Percentiles rank a stretch among this genome's conserved stretches.
Evolutionary conservation across 768 basidiomycete genomes (phyloP).

Genomic region (Kwoniella sp.): DNA sequence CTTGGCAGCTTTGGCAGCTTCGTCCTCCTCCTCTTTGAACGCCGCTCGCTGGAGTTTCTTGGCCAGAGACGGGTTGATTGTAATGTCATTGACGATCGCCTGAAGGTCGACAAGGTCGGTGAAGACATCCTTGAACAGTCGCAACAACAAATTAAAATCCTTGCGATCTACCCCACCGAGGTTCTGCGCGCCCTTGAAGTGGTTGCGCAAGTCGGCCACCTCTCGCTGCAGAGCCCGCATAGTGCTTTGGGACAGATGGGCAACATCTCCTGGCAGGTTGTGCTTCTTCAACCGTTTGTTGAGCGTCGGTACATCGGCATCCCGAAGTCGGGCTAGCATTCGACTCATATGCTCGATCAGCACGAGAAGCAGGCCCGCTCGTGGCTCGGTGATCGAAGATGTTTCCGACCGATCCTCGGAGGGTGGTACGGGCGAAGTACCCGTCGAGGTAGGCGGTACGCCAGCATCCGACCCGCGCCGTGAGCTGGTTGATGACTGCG

Average conservation of each 20-base stretch:
- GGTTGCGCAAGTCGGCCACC: constrained; percentile 61
- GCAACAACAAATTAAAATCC: constrained; percentile 77
- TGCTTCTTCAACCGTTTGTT: constrained; percentile 88
- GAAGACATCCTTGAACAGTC: constrained; percentile 77
- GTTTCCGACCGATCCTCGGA: constrained; percentile 68
- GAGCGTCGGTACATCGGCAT: constrained; percentile 80
- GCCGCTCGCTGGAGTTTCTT: constrained; percentile 54
- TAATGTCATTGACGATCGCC: constrained; percentile 77
- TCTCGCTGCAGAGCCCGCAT: constrained; percentile 71
- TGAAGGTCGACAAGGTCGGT: constrained; percentile 76
- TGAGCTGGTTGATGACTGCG: neutral
- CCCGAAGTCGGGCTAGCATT: constrained; percentile 62
- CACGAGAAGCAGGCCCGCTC: constrained; percentile 43
- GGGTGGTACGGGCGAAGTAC: constrained; percentile 47
- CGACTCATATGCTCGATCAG: constrained; percentile 56
- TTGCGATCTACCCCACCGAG: constrained; percentile 65
- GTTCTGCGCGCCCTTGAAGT: constrained; percentile 70
- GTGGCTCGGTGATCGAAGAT: constrained; percentile 61
- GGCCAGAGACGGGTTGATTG: constrained; percentile 79
- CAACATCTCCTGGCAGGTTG: constrained; percentile 71
- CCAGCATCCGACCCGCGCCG: neutral
- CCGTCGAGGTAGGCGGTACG: constrained; percentile 11
- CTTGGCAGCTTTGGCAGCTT: constrained; percentile 43
- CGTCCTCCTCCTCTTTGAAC: constrained; percentile 54
- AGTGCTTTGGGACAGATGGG: constrained; percentile 77